Base-by-base conservation (phyloP, 257 asterid genomes). In the Scutellaria barbata region DNA sequence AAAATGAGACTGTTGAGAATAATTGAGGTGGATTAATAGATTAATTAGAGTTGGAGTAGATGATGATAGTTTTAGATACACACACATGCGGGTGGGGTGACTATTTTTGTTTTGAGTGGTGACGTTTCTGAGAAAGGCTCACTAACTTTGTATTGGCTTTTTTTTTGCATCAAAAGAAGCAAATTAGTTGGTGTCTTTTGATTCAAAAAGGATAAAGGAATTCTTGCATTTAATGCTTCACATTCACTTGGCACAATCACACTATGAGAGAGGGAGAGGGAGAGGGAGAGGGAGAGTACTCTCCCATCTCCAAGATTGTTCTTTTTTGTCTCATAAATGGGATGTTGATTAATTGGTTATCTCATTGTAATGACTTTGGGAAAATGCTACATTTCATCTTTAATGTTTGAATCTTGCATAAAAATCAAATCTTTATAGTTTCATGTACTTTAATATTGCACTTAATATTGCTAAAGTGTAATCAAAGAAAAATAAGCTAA, bases 101-200 rank as follows among this genome's bases (percentile, higher is more conserved):
- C 60, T 11, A 35, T 25, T 39, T 66, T 64, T 70, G 74, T 75
- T 51, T 78, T 80, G 86, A 83, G 82, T 83, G 37, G 68, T 69
- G 79, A 78, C 76, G 45, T 81, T 79, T 71, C 69, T 61, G 64
- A 43, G 35, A 80, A 74, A 66, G 74, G 48, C 46, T 76, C 54
- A 66, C 75, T 80, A 75, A 80, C 88, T 85, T 78, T 80, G 76
- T 60, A n/a, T 76, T 79, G 83, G 85, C 90, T 84, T 78, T 84
- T 68, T 62, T 58, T 55, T 12, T 81, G 86, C 91, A 83, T 85
- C 75, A 88, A 90, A 88, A 90, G 93, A 79, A 77, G 85, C 67
- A 83, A 83, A 64, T 79, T 79, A 35, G 74, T 71, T 80, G 90
- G 76, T 68, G 77, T 57, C 83, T 79, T 87, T 74, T 66, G 37